Percentiles rank a stretch among this genome's conserved stretches.
Evolutionary conservation across 2,329 filamentous ascomycete genomes (phyloP).

Genomic region (Westerdykella sp.): DNA sequence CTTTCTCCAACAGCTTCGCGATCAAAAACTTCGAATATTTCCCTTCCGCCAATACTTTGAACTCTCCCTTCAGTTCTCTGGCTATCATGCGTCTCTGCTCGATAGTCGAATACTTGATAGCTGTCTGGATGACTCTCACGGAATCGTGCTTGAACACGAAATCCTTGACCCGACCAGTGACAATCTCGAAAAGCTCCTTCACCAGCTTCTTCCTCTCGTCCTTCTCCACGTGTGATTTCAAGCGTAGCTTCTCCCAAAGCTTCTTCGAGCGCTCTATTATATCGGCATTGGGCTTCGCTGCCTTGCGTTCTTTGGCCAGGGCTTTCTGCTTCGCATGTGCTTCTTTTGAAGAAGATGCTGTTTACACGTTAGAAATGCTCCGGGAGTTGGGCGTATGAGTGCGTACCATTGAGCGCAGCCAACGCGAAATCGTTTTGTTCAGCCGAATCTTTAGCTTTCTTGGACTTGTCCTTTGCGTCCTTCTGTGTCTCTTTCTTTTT

Average conservation of each 20-base stretch:
- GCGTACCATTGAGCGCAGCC: conserved; percentile 25
- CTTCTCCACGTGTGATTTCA: conserved; percentile 87
- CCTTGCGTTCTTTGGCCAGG: conserved; percentile 79
- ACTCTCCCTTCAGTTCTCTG: conserved; percentile 76
- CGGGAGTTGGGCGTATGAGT: neutral
- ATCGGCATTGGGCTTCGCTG: conserved; percentile 87
- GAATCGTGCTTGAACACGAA: conserved; percentile 98
- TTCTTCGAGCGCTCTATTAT: conserved; percentile 86
- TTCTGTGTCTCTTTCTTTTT: conserved; percentile 9
- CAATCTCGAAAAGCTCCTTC: conserved; percentile 82
- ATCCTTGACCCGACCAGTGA: conserved; percentile 85
- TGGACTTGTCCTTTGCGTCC: conserved; percentile 23
- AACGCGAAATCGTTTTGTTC: conserved; percentile 4
- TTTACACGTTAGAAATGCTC: conserved; percentile 11
- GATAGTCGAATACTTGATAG: conserved; percentile 86
- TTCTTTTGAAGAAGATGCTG: conserved; percentile 71
- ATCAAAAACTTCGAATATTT: conserved; percentile 97
- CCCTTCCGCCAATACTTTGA: conserved; percentile 81
- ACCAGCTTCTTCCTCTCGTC: conserved; percentile 85
- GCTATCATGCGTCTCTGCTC: conserved; percentile 84
- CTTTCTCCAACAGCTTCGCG: conserved; percentile 90
- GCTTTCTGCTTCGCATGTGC: conserved; percentile 90
- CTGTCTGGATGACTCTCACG: conserved; percentile 92
- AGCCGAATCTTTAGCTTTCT: conserved; percentile 14
- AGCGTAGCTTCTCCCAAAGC: conserved; percentile 87